Percentiles rank a stretch among this genome's conserved stretches.
phyloP scores from a whole-genome alignment of 2,329 filamentous ascomycete genomes.

The Paramyrothecium sp. region DNA sequence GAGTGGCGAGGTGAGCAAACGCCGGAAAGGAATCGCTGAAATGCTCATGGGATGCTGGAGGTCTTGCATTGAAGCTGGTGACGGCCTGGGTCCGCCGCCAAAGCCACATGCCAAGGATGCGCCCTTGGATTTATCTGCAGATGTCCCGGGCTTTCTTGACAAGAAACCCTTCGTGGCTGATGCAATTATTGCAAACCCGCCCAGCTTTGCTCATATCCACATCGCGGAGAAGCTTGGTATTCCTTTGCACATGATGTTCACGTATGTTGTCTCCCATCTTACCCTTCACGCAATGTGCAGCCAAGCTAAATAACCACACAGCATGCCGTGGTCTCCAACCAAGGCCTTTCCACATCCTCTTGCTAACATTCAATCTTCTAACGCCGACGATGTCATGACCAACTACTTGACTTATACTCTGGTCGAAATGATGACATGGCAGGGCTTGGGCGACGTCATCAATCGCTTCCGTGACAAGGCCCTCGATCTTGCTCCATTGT shows the following conservation, averaged over 20 bases:
- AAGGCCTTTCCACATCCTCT: conserved; percentile 83
- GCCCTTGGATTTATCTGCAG: conserved; percentile 36
- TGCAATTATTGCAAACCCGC: conserved; percentile 76
- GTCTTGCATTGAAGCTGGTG: conserved; percentile 77
- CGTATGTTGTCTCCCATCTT: conserved; percentile 47
- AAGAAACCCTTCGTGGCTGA: conserved; percentile 76
- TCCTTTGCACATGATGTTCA: conserved; percentile 85
- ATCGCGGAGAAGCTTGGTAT: conserved; percentile 74
- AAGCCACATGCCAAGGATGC: conserved; percentile 46
- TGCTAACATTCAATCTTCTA: conserved; percentile 75
- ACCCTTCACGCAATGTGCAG: background rate
- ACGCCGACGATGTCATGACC: conserved; percentile 72
- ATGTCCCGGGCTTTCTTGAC: conserved; percentile 37
- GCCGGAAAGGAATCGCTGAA: conserved; percentile 71
- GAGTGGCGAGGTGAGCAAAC: conserved; percentile 73
- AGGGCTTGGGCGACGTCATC: conserved; percentile 86
- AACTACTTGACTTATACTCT: conserved; percentile 83
- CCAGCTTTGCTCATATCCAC: conserved; percentile 74
- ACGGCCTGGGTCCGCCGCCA: conserved; percentile 55
- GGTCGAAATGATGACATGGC: conserved; percentile 91
- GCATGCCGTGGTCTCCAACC: conserved; percentile 89
- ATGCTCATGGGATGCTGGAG: conserved; percentile 86
- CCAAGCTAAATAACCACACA: conserved; percentile 60
- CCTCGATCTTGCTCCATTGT: conserved; percentile 74
- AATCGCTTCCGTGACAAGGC: conserved; percentile 79